Base-by-base conservation (phyloP, 805 yeast genomes). In the Saturnispora saitoi region DNA sequence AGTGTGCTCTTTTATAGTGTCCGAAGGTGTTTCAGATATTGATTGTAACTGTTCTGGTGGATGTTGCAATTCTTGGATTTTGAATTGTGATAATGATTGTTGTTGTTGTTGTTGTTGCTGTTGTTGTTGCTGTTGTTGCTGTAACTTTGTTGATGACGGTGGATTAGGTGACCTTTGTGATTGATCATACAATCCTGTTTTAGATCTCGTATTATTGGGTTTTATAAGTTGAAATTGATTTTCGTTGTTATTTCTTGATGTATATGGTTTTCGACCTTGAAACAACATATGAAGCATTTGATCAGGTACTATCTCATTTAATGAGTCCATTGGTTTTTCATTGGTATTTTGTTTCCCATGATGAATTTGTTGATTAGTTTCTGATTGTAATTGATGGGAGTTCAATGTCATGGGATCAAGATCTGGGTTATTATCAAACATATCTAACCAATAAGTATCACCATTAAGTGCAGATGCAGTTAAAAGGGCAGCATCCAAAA, bases 381-480 rank as follows among this genome's bases (percentile, higher is more conserved):
- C 19, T 38, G 8, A 28, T 17, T 49, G 50, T 20, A 22, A 22
- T 10, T 22, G 40, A 8, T 42, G 36, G n/a, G 43, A 24, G 12
- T 30, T 38, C 10, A 32, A 4, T 2, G 36, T 12, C 32, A 38
- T 28, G 3, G 34, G 11, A 8, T 34, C 30, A 12, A 46, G 12
- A 12, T 46, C 48, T 4, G 44, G 7, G 17, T 56, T 60, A 6
- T 55, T 56, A 44, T 69, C 67, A 66, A 77, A 70, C 57, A 78
- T 69, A 45, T 80, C 85, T 19, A 79, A 64, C 51, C 78, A 76
- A 49, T 77, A 78, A 4, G 78, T 71, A 50, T 77, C 83, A 43
- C 81, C 81, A 50, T 76, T 76, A 43, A 77, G 64, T 0, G 90
- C 89, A 4, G 86, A 82, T 0, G 89, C 89, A 0, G 89, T 81